Conservation (phyloP, 306 rosid species). For the Acacia confusa region DNA sequence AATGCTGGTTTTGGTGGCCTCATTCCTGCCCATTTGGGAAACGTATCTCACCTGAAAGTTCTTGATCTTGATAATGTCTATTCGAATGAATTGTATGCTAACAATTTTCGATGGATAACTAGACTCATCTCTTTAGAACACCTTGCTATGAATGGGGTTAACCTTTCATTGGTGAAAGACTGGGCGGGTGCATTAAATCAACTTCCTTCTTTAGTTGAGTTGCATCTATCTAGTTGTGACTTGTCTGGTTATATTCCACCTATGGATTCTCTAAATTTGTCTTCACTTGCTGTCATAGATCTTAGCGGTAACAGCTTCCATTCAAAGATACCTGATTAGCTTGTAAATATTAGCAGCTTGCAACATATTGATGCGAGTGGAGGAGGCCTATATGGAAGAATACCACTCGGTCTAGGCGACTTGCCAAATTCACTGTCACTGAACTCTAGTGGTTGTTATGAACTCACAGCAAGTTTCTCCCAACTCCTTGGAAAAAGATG, state of each 20-base stretch:
- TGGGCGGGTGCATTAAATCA: slow-evolving; percentile 35
- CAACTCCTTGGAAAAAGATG: slow-evolving; percentile 40
- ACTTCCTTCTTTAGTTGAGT: slow-evolving; percentile 33
- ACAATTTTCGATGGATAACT: slow-evolving; percentile 34
- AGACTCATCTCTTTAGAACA: slow-evolving; percentile 40
- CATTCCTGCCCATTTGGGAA: slow-evolving; percentile 40
- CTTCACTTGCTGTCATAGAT: slow-evolving; percentile 46
- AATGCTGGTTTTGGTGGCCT: slow-evolving; percentile 37
- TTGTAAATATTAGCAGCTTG: neutral
- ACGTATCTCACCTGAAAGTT: slow-evolving; percentile 38
- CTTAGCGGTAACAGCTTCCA: slow-evolving; percentile 20
- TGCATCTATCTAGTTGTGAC: slow-evolving; percentile 29
- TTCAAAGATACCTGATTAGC: slow-evolving; percentile 47
- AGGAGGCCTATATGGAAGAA: neutral
- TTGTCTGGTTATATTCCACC: slow-evolving; percentile 32
- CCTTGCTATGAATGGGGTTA: slow-evolving; percentile 37
- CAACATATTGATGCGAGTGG: neutral
- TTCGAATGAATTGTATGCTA: neutral
- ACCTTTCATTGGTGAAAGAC: slow-evolving; percentile 39
- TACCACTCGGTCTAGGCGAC: slow-evolving; percentile 2
- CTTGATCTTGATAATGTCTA: slow-evolving; percentile 29
- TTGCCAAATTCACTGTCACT: slow-evolving; percentile 30
- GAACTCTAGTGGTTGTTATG: neutral
- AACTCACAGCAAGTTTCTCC: slow-evolving; percentile 43
- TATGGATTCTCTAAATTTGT: slow-evolving; percentile 28